Conservation (phyloP, 257 asterid genomes). For the Fraxinus quadrangulata region DNA sequence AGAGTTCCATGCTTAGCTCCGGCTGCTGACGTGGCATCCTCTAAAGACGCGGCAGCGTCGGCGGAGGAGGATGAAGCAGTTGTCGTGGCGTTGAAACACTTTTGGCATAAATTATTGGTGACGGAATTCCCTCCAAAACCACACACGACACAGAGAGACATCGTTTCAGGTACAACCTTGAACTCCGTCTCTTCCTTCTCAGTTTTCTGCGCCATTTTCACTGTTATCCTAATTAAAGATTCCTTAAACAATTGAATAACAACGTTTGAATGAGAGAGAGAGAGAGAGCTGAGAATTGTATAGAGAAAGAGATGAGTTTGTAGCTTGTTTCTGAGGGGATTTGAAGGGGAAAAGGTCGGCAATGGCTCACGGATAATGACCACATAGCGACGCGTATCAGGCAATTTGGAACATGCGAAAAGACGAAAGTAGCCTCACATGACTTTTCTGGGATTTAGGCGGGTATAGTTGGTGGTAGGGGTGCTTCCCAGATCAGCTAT, state of each 20-base stretch:
- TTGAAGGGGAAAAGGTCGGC: constrained; percentile 57
- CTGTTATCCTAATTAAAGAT: neutral
- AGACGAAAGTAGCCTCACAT: constrained; percentile 47
- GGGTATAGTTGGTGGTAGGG: no score
- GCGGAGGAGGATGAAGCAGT: constrained; percentile 32
- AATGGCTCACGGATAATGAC: constrained; percentile 49
- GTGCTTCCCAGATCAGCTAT: constrained; percentile 34
- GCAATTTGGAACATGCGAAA: constrained; percentile 36
- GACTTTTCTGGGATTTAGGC: no score
- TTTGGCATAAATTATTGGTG: constrained; percentile 57
- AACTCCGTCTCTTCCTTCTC: constrained; percentile 83
- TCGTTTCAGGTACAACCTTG: constrained; percentile 74
- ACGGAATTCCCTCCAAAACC: constrained; percentile 58
- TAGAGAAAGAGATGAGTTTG: constrained; percentile 25
- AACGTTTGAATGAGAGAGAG: neutral
- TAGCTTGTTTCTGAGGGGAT: constrained; percentile 15
- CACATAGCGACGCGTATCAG: constrained; percentile 29
- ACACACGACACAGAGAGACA: constrained; percentile 67
- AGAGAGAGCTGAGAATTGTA: neutral
- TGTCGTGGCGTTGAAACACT: constrained; percentile 53
- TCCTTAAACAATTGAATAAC: neutral
- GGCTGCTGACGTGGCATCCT: constrained; percentile 22
- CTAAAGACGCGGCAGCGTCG: constrained; percentile 17
- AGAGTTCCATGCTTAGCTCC: constrained; percentile 24
- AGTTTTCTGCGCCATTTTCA: constrained; percentile 77